Evolutionary conservation across 2,329 filamentous ascomycete genomes (phyloP).

Genomic region (Cordyceps sp.): DNA sequence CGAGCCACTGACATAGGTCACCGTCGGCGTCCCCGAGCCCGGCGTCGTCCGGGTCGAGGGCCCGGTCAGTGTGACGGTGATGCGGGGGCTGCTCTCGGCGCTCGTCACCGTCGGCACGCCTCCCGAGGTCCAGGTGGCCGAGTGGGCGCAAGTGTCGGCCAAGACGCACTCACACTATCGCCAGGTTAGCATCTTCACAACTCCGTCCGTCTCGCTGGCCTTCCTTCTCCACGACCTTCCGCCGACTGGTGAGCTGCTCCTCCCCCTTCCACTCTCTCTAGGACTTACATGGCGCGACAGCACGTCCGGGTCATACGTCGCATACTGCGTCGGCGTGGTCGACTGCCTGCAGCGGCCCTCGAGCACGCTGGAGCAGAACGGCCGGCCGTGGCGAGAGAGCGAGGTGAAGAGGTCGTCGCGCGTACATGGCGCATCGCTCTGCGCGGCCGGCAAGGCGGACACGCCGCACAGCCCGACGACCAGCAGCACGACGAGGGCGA

Average conservation of each 20-base stretch:
- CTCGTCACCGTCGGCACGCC: too few species aligned
- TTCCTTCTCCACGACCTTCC: too few species aligned
- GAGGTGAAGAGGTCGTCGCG: slow-evolving; percentile 15
- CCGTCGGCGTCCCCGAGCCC: too few species aligned
- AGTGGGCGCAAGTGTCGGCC: slow-evolving; percentile 1
- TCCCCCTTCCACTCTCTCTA: neutral
- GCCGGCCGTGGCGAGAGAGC: slow-evolving; percentile 8
- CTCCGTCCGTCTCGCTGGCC: too few species aligned
- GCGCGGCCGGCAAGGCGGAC: slow-evolving; percentile 3
- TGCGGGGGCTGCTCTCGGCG: too few species aligned
- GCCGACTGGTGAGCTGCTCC: too few species aligned
- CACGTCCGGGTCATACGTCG: slow-evolving; percentile 10
- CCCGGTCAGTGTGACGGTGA: too few species aligned
- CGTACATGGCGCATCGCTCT: slow-evolving; percentile 6
- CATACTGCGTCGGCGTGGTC: slow-evolving; percentile 12
- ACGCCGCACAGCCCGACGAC: neutral
- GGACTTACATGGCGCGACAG: slow-evolving; percentile 15
- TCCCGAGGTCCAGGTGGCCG: too few species aligned
- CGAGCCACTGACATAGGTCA: too few species aligned
- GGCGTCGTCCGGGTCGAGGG: too few species aligned
- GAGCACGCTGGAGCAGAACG: slow-evolving; percentile 14
- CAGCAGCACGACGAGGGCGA: neutral
- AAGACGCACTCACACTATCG: slow-evolving; percentile 13
- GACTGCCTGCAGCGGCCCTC: slow-evolving; percentile 5
- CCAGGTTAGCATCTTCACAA: neutral